phyloP scores from a whole-genome alignment of 192 early-diverging fungal genomes.

The Phlyctochytrium bullatum region DNA sequence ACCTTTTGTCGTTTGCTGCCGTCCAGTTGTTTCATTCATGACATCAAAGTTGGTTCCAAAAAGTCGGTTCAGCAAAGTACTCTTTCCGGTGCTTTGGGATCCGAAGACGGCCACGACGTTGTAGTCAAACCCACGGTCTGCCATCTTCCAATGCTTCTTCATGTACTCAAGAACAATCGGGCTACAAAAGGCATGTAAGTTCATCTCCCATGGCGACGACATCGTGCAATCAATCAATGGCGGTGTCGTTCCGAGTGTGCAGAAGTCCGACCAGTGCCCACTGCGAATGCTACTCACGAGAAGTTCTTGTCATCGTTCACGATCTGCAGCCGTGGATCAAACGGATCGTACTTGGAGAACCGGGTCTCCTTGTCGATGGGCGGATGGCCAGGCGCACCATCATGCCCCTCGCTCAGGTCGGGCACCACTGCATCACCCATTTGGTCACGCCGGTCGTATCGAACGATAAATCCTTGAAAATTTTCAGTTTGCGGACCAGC shows the following conservation, averaged over 20 bases:
- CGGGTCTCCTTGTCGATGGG: slow-evolving; percentile 13
- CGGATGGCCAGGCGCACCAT: not conserved
- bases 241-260: not conserved
- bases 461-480: no score
- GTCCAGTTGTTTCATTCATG: slow-evolving; percentile 81
- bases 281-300: slow-evolving; percentile 53
- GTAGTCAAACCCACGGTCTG: slow-evolving; percentile 89
- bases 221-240: not conserved
- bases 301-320: slow-evolving; percentile 80
- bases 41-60: slow-evolving; percentile 96
- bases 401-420: not conserved
- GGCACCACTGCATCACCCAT: not conserved
- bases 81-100: slow-evolving; percentile 98
- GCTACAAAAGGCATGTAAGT: slow-evolving; percentile 38
- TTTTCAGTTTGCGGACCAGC: no score
- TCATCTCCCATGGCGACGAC: no score
- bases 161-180: slow-evolving; percentile 73
- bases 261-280: not conserved
- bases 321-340: slow-evolving; percentile 57
- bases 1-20: slow-evolving; percentile 91
- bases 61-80: slow-evolving; percentile 92
- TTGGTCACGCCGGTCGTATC: no score
- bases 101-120: slow-evolving; percentile 98
- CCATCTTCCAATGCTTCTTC: slow-evolving; percentile 75
- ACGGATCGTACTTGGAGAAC: slow-evolving; percentile 24